These are phyloP conservation scores for Kwoniella botswanensis DNA, from an alignment of 768 basidiomycete species.

Conservation along the genomic window DNA sequence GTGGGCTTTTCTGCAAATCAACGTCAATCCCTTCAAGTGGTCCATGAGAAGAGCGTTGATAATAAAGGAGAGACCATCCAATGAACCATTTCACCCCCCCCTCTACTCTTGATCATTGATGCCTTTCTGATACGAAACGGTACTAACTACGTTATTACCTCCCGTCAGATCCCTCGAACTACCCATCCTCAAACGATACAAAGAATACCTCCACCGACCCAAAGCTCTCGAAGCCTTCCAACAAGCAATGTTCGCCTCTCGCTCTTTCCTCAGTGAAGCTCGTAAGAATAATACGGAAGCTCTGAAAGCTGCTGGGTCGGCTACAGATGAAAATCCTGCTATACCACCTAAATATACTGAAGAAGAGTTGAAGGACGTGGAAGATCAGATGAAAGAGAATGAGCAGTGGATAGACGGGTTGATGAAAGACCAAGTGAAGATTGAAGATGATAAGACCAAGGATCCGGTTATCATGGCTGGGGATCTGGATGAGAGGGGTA, in stretches of 20 bases:
- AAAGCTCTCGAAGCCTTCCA: conserved; percentile 85
- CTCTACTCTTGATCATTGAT: neutral
- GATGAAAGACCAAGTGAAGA: conserved; percentile 79
- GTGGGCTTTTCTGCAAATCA: conserved; percentile 53
- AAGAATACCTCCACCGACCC: conserved; percentile 85
- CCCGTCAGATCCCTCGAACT: conserved; percentile 70
- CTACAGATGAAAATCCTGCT: conserved; percentile 57
- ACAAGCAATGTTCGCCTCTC: conserved; percentile 64
- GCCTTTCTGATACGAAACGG: neutral
- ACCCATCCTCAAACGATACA: conserved; percentile 83
- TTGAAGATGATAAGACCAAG: conserved; percentile 67
- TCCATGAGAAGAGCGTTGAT: too few species aligned
- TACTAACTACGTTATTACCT: neutral
- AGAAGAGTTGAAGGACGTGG: conserved; percentile 81
- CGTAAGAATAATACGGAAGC: conserved; percentile 73
- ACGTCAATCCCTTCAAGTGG: too few species aligned
- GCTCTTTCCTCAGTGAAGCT: conserved; percentile 82
- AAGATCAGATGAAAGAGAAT: conserved; percentile 75
- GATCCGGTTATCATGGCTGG: conserved; percentile 83
- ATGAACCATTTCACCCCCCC: too few species aligned
- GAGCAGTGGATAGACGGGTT: conserved; percentile 81
- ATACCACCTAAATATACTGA: conserved; percentile 79
- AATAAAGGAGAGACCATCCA: too few species aligned
- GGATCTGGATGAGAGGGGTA: conserved; percentile 84
- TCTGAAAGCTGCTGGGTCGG: conserved; percentile 57